Evolutionary conservation across 2,329 filamentous ascomycete genomes (phyloP).

Genomic region (Penicillium sp.): DNA sequence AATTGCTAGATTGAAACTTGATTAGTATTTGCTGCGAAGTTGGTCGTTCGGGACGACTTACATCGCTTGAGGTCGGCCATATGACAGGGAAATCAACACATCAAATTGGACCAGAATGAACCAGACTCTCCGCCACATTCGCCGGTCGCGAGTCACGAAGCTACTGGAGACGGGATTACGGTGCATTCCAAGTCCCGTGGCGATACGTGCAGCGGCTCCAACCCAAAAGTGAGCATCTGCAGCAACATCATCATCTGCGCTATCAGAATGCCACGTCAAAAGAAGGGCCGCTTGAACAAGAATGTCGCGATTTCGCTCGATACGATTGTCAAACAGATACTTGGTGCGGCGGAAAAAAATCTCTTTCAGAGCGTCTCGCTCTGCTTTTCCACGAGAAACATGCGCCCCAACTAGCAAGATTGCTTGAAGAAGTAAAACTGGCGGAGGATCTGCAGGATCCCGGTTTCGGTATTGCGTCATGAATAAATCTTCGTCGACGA

Average conservation of each 20-base stretch:
- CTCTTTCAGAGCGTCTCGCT: conserved; percentile 40
- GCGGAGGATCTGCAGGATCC: conserved; percentile 40
- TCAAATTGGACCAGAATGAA: conserved; percentile 40
- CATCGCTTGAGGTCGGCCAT: conserved; percentile 48
- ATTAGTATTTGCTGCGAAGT: conserved; percentile 1
- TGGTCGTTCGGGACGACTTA: conserved; percentile 18
- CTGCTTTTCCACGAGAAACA: conserved; percentile 36
- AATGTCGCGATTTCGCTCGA: conserved; percentile 47
- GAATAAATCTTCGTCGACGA: conserved; percentile 46
- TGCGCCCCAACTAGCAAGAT: conserved; percentile 48
- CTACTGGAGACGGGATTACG: conserved; percentile 36
- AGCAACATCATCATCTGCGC: conserved; percentile 46
- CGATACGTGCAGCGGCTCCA: conserved; percentile 46
- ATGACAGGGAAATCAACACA: conserved; percentile 38
- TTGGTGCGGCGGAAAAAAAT: conserved; percentile 48
- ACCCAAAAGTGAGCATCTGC: conserved; percentile 49
- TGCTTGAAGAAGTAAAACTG: conserved; percentile 44
- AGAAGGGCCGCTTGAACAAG: conserved; percentile 49
- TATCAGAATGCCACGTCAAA: conserved; percentile 49
- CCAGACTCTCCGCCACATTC: conserved; percentile 40
- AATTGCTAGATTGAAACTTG: conserved; percentile 25
- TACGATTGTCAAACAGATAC: conserved; percentile 45
- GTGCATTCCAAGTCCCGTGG: conserved; percentile 49
- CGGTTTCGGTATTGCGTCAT: conserved; percentile 43
- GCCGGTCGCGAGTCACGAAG: conserved; percentile 35